Conservation (phyloP, 352 stramenopile species). For the Globisporangium radiosum region DNA sequence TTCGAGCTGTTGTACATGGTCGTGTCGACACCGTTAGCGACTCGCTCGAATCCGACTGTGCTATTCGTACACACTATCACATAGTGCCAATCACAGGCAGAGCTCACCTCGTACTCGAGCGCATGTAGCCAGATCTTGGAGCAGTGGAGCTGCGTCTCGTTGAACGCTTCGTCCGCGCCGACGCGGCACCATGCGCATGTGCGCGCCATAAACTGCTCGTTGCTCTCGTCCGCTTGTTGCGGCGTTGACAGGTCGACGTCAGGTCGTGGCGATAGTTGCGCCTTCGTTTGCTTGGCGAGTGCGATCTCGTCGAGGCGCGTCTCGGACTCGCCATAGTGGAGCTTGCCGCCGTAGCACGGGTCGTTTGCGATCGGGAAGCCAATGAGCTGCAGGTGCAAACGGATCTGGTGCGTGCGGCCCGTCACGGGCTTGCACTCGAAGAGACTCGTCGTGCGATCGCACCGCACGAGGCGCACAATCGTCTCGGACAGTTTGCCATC, state of each 20-base stretch:
- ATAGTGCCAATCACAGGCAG: not conserved
- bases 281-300: slow-evolving; percentile 29
- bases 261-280: slow-evolving; percentile 19
- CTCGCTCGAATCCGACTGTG: no score
- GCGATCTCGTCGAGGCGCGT: slow-evolving; percentile 40
- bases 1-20: slow-evolving; percentile 35
- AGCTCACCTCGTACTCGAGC: slow-evolving; percentile 77
- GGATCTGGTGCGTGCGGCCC: slow-evolving; percentile 96
- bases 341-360: slow-evolving; percentile 93
- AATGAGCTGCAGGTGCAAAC: slow-evolving; percentile 92
- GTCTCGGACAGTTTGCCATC: slow-evolving; percentile 81
- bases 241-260: slow-evolving; percentile 57
- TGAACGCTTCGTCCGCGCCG: slow-evolving; percentile 62
- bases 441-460: slow-evolving; percentile 72
- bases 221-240: slow-evolving; percentile 45
- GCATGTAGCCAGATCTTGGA: slow-evolving; percentile 84
- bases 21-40: not conserved
- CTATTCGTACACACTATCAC: slow-evolving; percentile 1
- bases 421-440: slow-evolving; percentile 92
- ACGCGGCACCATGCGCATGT: slow-evolving; percentile 73
- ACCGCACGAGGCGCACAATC: slow-evolving; percentile 49
- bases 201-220: slow-evolving; percentile 70
- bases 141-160: slow-evolving; percentile 81
- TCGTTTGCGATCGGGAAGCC: slow-evolving; percentile 96
- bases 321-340: slow-evolving; percentile 84